Percentiles rank a stretch among this genome's conserved stretches.
Evolutionary conservation across 805 yeast species (phyloP).

Genomic region (Jamesozyma gamospora): DNA sequence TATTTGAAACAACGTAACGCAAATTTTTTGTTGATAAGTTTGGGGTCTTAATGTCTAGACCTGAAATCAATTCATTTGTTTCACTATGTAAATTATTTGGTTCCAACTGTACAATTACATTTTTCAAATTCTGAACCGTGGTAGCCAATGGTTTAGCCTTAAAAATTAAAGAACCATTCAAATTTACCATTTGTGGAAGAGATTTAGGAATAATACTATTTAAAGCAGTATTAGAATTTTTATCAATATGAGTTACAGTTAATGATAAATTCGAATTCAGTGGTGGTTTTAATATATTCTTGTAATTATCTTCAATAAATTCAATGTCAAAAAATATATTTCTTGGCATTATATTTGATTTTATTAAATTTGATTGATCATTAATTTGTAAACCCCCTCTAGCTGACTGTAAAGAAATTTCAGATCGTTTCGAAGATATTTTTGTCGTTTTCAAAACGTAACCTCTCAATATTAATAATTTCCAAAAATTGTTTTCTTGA

Average conservation of each 20-base stretch:
- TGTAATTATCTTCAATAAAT: conserved; percentile 6
- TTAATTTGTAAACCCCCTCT: conserved; percentile 19
- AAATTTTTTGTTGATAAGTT: conserved; percentile 22
- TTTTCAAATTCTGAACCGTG: conserved; percentile 31
- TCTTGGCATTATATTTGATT: conserved; percentile 34
- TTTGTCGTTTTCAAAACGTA: conserved; percentile 54
- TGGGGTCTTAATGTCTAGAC: background rate
- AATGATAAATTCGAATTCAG: background rate
- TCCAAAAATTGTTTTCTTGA: conserved; percentile 69
- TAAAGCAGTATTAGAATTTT: background rate
- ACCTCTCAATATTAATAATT: conserved; percentile 58
- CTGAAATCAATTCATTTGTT: background rate
- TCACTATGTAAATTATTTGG: conserved; percentile 10
- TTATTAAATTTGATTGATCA: conserved; percentile 14
- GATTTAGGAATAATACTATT: background rate
- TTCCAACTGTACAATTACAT: conserved; percentile 38
- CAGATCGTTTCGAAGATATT: conserved; percentile 28
- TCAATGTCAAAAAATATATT: conserved; percentile 42
- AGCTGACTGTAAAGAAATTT: conserved; percentile 6
- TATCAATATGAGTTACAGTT: background rate
- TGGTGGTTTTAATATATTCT: background rate
- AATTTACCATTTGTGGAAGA: conserved; percentile 9
- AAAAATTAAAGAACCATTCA: conserved; percentile 30
- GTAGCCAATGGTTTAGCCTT: conserved; percentile 34
- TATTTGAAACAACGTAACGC: conserved; percentile 34